Evolutionary conservation across 768 basidiomycete genomes (phyloP).

Genomic region (Baorangia bicolor): DNA sequence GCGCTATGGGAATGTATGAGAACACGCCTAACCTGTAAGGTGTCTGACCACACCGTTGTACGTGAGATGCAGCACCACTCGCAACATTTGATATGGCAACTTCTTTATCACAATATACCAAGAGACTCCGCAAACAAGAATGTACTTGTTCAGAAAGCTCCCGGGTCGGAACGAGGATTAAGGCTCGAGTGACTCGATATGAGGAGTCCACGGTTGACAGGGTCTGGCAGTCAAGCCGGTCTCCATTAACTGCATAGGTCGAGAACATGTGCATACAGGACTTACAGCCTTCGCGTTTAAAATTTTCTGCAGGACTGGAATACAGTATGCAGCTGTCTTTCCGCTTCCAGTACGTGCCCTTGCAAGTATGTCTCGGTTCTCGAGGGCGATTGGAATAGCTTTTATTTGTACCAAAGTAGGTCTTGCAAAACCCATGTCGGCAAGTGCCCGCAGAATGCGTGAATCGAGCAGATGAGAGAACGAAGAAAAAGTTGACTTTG

Average conservation of each 20-base stretch:
- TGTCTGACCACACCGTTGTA: conserved; percentile 58
- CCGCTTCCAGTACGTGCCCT: conserved; percentile 94
- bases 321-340: conserved; percentile 94
- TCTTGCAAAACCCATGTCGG: conserved; percentile 83
- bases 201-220: conserved; percentile 39
- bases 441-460: conserved; percentile 83
- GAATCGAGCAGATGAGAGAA: conserved; percentile 82
- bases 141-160: conserved; percentile 93
- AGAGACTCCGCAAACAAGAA: conserved; percentile 58
- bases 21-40: neutral
- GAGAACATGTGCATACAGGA: conserved; percentile 12
- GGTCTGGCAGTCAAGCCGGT: conserved; percentile 21
- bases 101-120: conserved; percentile 78
- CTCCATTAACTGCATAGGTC: neutral
- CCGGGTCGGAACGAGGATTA: conserved; percentile 86
- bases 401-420: conserved; percentile 92
- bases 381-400: conserved; percentile 89
- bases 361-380: conserved; percentile 87
- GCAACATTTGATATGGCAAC: conserved; percentile 75
- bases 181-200: conserved; percentile 62
- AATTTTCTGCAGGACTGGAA: conserved; percentile 89
- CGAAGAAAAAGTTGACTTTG: conserved; percentile 49
- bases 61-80: conserved; percentile 63
- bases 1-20: conserved; percentile 35
- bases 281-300: conserved; percentile 75